These are phyloP conservation scores for Solanum sitiens DNA, from an alignment of 257 asterid genomes.

Conservation along the genomic window DNA sequence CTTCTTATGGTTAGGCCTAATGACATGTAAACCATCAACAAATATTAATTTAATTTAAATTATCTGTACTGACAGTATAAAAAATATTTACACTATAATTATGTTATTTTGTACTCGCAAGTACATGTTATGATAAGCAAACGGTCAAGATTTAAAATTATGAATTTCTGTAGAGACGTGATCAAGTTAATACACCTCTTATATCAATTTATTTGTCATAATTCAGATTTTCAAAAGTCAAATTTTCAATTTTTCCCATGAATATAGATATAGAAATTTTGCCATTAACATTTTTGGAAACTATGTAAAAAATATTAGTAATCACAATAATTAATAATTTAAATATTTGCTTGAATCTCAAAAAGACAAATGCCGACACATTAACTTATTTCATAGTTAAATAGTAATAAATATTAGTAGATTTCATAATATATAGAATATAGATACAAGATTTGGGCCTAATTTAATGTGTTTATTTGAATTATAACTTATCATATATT, in stretches of 20 bases:
- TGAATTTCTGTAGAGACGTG: not conserved
- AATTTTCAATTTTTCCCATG: not conserved
- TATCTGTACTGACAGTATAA: not conserved
- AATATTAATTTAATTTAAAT: not conserved
- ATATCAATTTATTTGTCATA: not conserved
- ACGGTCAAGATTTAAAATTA: not conserved
- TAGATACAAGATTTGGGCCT: not conserved
- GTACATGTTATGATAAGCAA: not conserved
- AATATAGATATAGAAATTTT: too few relatives aligned
- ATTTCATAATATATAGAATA: too few relatives aligned
- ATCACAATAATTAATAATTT: not conserved
- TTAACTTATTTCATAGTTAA: not conserved
- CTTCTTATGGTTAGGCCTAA: conserved; percentile 43
- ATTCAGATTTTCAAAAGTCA: not conserved
- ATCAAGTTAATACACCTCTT: not conserved
- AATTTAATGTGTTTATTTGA: too few relatives aligned
- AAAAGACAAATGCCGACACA: not conserved
- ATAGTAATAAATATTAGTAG: not conserved
- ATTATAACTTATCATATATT: too few relatives aligned
- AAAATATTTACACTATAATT: not conserved
- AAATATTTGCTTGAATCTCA: not conserved
- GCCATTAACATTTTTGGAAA: not conserved
- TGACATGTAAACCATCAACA: conserved; percentile 65
- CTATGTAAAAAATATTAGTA: not conserved
- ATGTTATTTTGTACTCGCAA: not conserved